Base-by-base conservation (phyloP, 1,139 yeast genomes). In the Candida sanyaensis region DNA sequence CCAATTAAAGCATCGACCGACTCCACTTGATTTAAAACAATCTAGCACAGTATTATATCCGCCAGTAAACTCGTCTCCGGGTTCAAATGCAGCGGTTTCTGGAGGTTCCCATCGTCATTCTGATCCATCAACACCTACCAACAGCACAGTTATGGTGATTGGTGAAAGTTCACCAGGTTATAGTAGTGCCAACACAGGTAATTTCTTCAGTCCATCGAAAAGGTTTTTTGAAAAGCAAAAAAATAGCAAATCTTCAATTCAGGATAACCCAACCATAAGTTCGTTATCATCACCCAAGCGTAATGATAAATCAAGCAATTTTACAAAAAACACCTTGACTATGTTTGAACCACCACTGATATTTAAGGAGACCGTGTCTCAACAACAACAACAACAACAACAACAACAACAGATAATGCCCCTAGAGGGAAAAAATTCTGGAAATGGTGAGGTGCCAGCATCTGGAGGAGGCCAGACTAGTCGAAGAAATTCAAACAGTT, bases 281-380 rank as follows among this genome's bases (percentile, higher is more conserved):
- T 66, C 76, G 27, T 62, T 72, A 39, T 62, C 72, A 10, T 61
- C 71, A 28, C 66, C 71, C 1, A 55, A 26, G 31, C 21, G 41
- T 7, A 41, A 60, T 10, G 33, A 37, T 9, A 41, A 42, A 42
- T 36, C 21, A 24, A 26, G 28, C 23, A 39, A 37, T 41, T 34
- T 5, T 10, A 27, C 28, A n/a, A 39, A n/a, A 17, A 17, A n/a
- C 51, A 57, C 55, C 27, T 44, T 45, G 7, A 71, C 64, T 48
- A 61, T 72, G 33, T 64, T 63, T 55, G 75, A 63, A 43, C 79
- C 78, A 1, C 79, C 78, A 4, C 69, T 69, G 8, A 57, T 69
- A 7, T 71, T 73, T 46, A 65, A 51, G 4, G 37, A 42, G 6
- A n/a, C 21, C 10, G 9, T n/a, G 26, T 6, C 27, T 7, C 27